These are phyloP conservation scores for Tillandsia fasciculata DNA, from an alignment of 176 grass and related monocot genomes.

Conservation along the genomic window DNA sequence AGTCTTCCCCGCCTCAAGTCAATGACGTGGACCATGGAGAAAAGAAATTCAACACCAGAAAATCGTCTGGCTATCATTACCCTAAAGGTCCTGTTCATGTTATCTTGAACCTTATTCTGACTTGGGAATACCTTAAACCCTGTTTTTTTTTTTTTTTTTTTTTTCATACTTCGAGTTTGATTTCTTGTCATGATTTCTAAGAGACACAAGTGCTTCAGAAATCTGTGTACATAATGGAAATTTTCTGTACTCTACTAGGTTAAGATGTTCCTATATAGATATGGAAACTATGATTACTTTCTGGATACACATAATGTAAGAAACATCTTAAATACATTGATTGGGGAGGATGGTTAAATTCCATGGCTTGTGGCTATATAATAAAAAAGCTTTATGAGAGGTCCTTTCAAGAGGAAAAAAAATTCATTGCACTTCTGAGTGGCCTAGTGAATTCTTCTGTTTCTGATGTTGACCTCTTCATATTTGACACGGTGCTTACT, in stretches of 20 bases:
- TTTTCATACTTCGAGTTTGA: too few relatives aligned
- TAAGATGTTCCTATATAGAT: neutral
- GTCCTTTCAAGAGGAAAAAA: too few relatives aligned
- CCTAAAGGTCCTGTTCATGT: constrained; percentile 6
- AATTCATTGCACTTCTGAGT: too few relatives aligned
- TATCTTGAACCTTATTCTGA: neutral
- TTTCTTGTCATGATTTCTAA: too few relatives aligned
- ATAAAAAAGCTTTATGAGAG: neutral
- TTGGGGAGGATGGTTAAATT: neutral
- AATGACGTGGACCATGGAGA: constrained; percentile 23
- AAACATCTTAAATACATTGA: neutral
- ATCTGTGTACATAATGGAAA: neutral
- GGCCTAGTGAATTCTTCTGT: too few relatives aligned
- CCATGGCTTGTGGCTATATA: neutral
- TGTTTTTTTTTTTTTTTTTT: too few relatives aligned
- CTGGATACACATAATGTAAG: neutral
- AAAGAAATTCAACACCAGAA: constrained; percentile 1
- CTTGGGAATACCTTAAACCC: too few relatives aligned
- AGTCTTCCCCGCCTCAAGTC: constrained; percentile 24
- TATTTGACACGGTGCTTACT: too few relatives aligned
- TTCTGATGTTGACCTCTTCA: too few relatives aligned
- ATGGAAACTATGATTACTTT: neutral
- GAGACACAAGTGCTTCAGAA: too few relatives aligned
- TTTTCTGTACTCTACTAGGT: neutral
- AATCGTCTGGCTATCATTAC: constrained; percentile 16